Evolutionary conservation across 176 grass and related monocot species (phyloP).

Genomic region (maize (Zea mays)): Zm-B73-REFERENCE-NAM-5.0 NC_050096.1:105462001-105462500

Average conservation of each 20-base stretch:
- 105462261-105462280: constrained; percentile 52
- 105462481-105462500: constrained; percentile 55
- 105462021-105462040: constrained; percentile 65
- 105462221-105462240: constrained; percentile 31
- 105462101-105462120: constrained; percentile 37
- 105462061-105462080: constrained; percentile 73
- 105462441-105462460: constrained; percentile 74
- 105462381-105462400: constrained; percentile 40
- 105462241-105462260: constrained; percentile 53
- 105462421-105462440: constrained; percentile 68
- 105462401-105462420: constrained; percentile 43
- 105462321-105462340: constrained; percentile 36
- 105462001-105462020: constrained; percentile 67
- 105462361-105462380: constrained; percentile 36
- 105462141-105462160: constrained; percentile 27
- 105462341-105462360: constrained; percentile 44
- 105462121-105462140: constrained; percentile 29
- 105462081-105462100: constrained; percentile 62
- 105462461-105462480: constrained; percentile 74
- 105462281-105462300: constrained; percentile 85
- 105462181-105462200: constrained; percentile 70
- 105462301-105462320: constrained; percentile 55
- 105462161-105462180: constrained; percentile 51
- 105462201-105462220: constrained; percentile 25
- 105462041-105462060: constrained; percentile 54